Evolutionary conservation across 495 filamentous ascomycete species (phyloP), one percentile per base, ranked within the genome.

Genomic region (Penicillium argentinense): DNA sequence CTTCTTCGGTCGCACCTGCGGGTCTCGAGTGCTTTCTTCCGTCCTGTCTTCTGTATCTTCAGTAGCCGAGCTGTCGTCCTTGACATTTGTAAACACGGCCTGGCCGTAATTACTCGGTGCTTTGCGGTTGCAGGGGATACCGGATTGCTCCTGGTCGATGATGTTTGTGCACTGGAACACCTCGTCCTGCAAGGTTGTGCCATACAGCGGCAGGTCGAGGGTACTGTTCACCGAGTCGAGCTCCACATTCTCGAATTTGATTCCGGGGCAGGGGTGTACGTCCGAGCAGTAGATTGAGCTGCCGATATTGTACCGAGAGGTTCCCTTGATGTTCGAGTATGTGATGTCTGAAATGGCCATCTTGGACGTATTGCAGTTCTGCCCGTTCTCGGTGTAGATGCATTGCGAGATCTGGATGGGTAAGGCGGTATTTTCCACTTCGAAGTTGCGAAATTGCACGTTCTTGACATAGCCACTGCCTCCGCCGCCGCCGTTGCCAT

Each of bases 371-470:
- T 82, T 76, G 68, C 79, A 81, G 41, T 39, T 49, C 11, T 57
- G 54, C 8, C 45, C 48, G 40, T 59, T 68, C 42, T 53, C 58
- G 17, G 65, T 73, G 61, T 82, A 83, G 56, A 81, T 82, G 54
- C 80, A 83, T 12, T 71, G 64, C 9, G 76, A 78, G 18, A 83
- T 72, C 53, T 82, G 79, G 51, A 82, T 78, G 12, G 78, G 80
- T 27, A 67, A 75, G 67, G 74, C 71, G 56, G 74, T 74, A 28
- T 79, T 69, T 26, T 62, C 59, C 42, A 76, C 34, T 26, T 56
- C 42, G 28, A 80, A 72, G 62, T 80, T 73, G 37, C 61, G 55
- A 53, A 79, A 79, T 3, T 71, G 73, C n/a, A 82, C 62, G 51
- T 80, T 78, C 40, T 67, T 64, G 14, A 80, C 64, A 42, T 64